Percentiles rank a stretch among this genome's conserved stretches.
Evolutionary conservation across 208 protist species (phyloP).

Genomic region (Wallacemonas sp.): DNA sequence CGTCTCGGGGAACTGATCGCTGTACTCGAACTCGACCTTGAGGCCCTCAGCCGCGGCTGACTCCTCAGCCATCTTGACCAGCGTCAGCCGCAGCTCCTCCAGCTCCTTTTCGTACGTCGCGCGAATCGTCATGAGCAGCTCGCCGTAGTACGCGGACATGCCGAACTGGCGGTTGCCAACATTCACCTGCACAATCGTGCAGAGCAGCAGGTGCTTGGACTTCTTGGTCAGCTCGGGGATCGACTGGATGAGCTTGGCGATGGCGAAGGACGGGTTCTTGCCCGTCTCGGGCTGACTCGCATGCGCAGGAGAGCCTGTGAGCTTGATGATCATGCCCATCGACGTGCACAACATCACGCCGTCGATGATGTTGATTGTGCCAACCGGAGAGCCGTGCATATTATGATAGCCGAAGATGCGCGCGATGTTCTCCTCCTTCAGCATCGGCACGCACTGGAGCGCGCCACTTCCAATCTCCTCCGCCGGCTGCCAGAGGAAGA

Average conservation of each 20-base stretch:
- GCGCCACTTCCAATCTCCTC: conserved; percentile 39
- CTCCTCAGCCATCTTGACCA: conserved; percentile 22
- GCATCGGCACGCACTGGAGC: conserved; percentile 41
- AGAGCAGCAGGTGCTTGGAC: conserved; percentile 37
- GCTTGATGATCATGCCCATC: conserved; percentile 43
- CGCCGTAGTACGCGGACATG: conserved; percentile 44
- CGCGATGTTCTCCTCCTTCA: conserved; percentile 37
- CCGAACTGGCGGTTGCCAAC: conserved; percentile 47
- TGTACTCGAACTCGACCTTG: conserved; percentile 37
- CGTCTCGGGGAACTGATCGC: conserved; percentile 45
- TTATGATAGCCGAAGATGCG: conserved; percentile 49
- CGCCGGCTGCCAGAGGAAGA: conserved; percentile 48
- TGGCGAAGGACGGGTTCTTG: conserved; percentile 36
- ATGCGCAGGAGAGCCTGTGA: conserved; percentile 34
- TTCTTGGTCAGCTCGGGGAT: conserved; percentile 38
- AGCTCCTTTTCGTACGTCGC: conserved; percentile 39
- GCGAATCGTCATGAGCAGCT: conserved; percentile 44
- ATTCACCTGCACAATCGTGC: conserved; percentile 49
- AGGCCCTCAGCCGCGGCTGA: conserved; percentile 25
- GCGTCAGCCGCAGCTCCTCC: conserved; percentile 23
- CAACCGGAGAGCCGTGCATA: conserved; percentile 33
- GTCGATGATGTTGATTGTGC: conserved; percentile 33
- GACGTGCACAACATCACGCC: conserved; percentile 45
- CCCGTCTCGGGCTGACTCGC: conserved; percentile 40
- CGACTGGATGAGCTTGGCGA: conserved; percentile 35